A percentile compares a stretch with the other conserved stretches of the same genome.
Conservation (phyloP, 2,329 filamentous ascomycete genomes). For the Hyphodiscus sp. region DNA sequence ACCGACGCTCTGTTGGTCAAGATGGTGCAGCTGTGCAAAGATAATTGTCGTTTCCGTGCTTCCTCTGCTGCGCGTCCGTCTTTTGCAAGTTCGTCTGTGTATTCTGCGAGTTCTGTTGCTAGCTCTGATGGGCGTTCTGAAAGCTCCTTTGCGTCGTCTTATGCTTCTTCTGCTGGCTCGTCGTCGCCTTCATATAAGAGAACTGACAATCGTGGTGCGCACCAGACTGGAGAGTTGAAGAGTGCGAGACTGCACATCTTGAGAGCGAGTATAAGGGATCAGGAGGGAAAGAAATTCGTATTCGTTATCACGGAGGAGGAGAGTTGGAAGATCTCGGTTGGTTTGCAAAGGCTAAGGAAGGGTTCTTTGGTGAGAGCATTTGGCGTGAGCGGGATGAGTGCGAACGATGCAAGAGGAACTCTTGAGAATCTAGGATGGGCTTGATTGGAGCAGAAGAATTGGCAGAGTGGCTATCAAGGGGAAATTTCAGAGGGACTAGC, state of each 20-base stretch:
- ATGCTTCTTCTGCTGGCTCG: constrained; percentile 26
- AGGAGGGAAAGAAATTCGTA: constrained; percentile 59
- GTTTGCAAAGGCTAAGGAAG: constrained; percentile 52
- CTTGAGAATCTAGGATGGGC: constrained; percentile 51
- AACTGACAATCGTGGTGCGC: constrained; percentile 22
- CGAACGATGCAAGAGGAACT: constrained; percentile 46
- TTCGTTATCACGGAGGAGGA: constrained; percentile 60
- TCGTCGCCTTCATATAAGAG: constrained; percentile 18
- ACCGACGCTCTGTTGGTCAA: constrained; percentile 58
- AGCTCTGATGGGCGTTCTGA: constrained; percentile 23
- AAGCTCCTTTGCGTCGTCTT: constrained; percentile 24
- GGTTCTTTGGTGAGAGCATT: constrained; percentile 55
- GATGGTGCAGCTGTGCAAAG: constrained; percentile 58
- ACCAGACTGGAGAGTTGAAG: constrained; percentile 48
- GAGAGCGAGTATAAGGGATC: constrained; percentile 57
- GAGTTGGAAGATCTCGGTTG: constrained; percentile 60
- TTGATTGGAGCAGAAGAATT: not conserved
- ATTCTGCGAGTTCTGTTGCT: constrained; percentile 30
- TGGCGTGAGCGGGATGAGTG: constrained; percentile 50
- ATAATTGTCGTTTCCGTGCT: constrained; percentile 48
- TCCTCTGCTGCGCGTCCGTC: constrained; percentile 33
- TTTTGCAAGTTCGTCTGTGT: constrained; percentile 36
- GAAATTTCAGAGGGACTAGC: too few species aligned
- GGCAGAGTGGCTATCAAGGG: too few species aligned
- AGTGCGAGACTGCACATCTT: constrained; percentile 53